phyloP scores from a whole-genome alignment of 1,284 basidiomycete species.

The Trametes pubescens region DNA sequence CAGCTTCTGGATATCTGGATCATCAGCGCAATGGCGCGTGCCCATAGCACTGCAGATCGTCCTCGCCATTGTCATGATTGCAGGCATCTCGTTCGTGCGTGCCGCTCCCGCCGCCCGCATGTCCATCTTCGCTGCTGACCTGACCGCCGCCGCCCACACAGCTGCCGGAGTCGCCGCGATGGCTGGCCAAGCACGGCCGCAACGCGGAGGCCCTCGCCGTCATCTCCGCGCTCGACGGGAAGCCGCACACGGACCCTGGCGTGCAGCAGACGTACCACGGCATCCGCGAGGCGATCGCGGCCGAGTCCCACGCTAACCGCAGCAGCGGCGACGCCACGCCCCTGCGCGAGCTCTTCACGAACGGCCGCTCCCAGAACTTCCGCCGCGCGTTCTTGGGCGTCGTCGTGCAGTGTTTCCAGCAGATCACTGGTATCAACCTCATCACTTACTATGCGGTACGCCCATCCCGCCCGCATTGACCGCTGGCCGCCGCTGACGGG shows the following conservation, averaged over 20 bases:
- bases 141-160: conserved; percentile 31
- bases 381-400: conserved; percentile 65
- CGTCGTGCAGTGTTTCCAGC: conserved; percentile 75
- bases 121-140: conserved; percentile 1
- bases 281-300: conserved; percentile 58
- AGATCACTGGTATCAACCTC: conserved; percentile 71
- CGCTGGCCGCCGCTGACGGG: conserved; percentile 2
- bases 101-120: background rate
- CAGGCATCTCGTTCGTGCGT: conserved; percentile 63
- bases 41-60: conserved; percentile 74
- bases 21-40: conserved; percentile 73
- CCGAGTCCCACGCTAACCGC: conserved; percentile 31
- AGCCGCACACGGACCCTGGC: conserved; percentile 56
- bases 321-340: conserved; percentile 40
- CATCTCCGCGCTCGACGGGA: conserved; percentile 68
- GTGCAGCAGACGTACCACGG: conserved; percentile 64
- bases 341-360: conserved; percentile 63
- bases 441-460: conserved; percentile 52
- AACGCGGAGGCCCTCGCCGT: conserved; percentile 70
- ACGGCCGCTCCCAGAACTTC: conserved; percentile 71
- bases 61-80: conserved; percentile 67
- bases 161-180: conserved; percentile 79
- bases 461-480: background rate
- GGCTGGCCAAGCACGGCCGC: conserved; percentile 70
- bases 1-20: conserved; percentile 59